Evolutionary conservation across 1,284 basidiomycete species (phyloP), one percentile per base, ranked within the genome.

Genomic region (Rhodofomes roseus): DNA sequence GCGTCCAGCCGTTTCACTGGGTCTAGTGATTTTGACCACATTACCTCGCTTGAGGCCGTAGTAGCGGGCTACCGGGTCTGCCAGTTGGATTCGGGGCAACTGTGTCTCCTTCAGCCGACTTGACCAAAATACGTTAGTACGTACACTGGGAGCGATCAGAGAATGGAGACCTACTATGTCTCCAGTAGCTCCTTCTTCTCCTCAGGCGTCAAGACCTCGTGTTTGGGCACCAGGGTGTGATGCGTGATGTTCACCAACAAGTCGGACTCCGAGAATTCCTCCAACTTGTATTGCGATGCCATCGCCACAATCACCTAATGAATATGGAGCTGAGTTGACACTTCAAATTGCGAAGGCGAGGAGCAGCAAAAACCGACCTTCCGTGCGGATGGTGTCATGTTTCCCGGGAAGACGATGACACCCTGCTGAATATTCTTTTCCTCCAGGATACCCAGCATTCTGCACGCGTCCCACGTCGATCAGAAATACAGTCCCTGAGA

Each of bases 21-120:
- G 92, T 70, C 97, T 82, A 61, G 93, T 99, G 68, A 99, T 99
- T 80, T 98, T 98, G 73, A 99, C 97, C 40, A 99, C 97, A 74
- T 98, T 94, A 23, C 96, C 96, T 62, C 97, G 84, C 70, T 89
- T 85, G 61, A 99, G 83, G 54, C 97, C 97, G 77, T 98, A 99
- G 76, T 99, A 99, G 63, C 95, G 86, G 40, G 96, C 95, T 14
- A 99, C 96, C 5, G 97, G 97, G 76, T 99, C 97, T 20, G 89
- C 88, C 57, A 97, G 76, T 77, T 98, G 96, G 67, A 99, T 99
- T 39, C 97, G 90, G 55, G 97, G 97, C 61, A 99, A 81, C 72
- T 99, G 97, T 1, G 96, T 98, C 71, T 99, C 97, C 74, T 98
- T 98, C 64, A 99, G 78, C 62, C 97, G 96, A 76, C 96, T 97